A percentile compares a stretch with the other conserved stretches of the same genome.
phyloP scores from a whole-genome alignment of 306 rosid genomes.

The Sechiopsis laciniata region DNA sequence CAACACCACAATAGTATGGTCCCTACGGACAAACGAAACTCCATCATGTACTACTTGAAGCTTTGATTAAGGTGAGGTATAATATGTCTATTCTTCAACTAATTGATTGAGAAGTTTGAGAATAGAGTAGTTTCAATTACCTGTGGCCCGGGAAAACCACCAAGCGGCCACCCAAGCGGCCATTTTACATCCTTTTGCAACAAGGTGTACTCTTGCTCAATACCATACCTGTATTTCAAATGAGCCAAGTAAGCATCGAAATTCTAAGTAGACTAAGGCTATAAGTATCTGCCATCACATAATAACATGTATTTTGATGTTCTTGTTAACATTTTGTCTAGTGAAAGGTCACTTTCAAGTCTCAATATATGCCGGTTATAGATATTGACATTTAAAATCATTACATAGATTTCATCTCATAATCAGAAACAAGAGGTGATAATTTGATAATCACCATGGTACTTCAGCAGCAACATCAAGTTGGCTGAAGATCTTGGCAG shows the following conservation, averaged over 20 bases:
- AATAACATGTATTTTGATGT: not conserved
- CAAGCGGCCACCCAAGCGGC: conserved; percentile 90
- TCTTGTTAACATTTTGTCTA: not conserved
- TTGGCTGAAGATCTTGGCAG: conserved; percentile 44
- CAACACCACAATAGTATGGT: conserved; percentile 76
- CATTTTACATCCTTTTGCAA: conserved; percentile 65
- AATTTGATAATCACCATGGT: conserved; percentile 33
- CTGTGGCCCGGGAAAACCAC: conserved; percentile 90
- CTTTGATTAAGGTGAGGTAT: not conserved
- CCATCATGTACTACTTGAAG: not conserved
- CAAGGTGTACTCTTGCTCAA: conserved; percentile 94
- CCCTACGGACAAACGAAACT: conserved; percentile 38
- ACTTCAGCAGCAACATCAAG: conserved; percentile 40
- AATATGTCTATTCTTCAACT: not conserved
- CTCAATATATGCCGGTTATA: not conserved
- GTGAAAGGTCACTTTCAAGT: not conserved
- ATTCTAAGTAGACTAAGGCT: not conserved
- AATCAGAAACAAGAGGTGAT: conserved; percentile 10
- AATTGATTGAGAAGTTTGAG: not conserved
- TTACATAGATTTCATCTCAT: not conserved
- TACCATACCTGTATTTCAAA: conserved; percentile 66
- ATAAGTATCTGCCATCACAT: not conserved
- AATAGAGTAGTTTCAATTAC: conserved; percentile 26
- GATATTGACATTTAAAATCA: not conserved
- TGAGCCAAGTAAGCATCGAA: conserved; percentile 32